These are phyloP conservation scores for Neopestalotiopsis sp. DNA, from an alignment of 2,329 filamentous ascomycete genomes.

Conservation along the genomic window DNA sequence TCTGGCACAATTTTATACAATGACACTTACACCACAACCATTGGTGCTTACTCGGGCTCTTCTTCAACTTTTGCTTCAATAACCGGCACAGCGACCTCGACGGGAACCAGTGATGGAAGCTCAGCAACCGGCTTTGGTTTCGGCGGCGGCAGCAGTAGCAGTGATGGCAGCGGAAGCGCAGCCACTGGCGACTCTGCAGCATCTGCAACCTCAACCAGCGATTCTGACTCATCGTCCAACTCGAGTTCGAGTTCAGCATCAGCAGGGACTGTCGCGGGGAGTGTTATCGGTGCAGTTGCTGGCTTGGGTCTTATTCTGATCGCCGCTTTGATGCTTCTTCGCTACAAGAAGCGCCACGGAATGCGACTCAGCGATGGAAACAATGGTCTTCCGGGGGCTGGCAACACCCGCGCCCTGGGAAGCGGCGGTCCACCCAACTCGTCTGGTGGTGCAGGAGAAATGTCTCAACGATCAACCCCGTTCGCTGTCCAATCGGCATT, in stretches of 20 bases:
- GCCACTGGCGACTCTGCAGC: conserved; percentile 30
- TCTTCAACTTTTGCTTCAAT: conserved; percentile 22
- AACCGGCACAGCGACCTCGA: conserved; percentile 25
- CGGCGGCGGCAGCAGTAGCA: conserved; percentile 20
- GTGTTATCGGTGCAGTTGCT: conserved; percentile 63
- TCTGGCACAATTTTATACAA: conserved; percentile 24
- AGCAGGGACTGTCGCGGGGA: conserved; percentile 53
- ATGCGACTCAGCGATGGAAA: conserved; percentile 46
- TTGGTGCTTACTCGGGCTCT: conserved; percentile 16
- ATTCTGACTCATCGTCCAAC: conserved; percentile 22
- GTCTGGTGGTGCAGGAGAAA: conserved; percentile 36
- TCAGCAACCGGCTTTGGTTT: conserved; percentile 22
- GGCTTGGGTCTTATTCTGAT: conserved; percentile 63
- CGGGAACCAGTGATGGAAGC: conserved; percentile 24
- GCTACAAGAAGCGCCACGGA: conserved; percentile 59
- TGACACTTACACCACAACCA: conserved; percentile 22
- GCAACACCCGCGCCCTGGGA: conserved; percentile 35
- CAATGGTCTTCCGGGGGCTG: conserved; percentile 28
- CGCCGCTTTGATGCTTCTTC: conserved; percentile 57
- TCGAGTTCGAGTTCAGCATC: conserved; percentile 31
- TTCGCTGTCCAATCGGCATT: conserved; percentile 56
- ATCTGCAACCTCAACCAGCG: conserved; percentile 30
- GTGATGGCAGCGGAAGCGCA: conserved; percentile 18
- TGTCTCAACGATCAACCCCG: conserved; percentile 52
- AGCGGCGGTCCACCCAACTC: conserved; percentile 25